phyloP scores from a whole-genome alignment of 2,329 filamentous ascomycete genomes.

The Cytospora chrysosperma region DNA sequence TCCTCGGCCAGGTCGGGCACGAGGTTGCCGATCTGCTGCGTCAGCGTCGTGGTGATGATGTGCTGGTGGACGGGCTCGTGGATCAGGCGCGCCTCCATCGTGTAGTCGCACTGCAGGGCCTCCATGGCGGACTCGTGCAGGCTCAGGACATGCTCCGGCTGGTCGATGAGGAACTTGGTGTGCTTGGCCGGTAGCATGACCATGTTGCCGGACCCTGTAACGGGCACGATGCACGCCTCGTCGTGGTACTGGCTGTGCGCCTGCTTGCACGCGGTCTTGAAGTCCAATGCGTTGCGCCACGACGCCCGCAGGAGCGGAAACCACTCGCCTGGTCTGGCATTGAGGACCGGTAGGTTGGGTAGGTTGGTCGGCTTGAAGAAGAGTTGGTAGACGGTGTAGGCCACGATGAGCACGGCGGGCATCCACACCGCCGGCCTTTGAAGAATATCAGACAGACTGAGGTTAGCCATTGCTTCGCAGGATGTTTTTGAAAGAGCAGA shows the following conservation, averaged over 20 bases:
- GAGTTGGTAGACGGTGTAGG: conserved; percentile 30
- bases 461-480: background rate
- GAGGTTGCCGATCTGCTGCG: conserved; percentile 32
- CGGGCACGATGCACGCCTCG: conserved; percentile 31
- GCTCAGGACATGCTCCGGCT: conserved; percentile 34
- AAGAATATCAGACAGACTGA: conserved; percentile 19
- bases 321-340: conserved; percentile 35
- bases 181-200: conserved; percentile 32
- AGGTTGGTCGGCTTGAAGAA: conserved; percentile 28
- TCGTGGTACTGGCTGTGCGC: conserved; percentile 30
- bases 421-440: conserved; percentile 30
- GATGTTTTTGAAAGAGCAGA: background rate
- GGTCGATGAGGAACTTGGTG: conserved; percentile 34
- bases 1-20: conserved; percentile 35
- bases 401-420: conserved; percentile 28
- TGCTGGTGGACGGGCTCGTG: conserved; percentile 34
- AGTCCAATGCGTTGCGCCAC: conserved; percentile 34
- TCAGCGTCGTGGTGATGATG: conserved; percentile 35
- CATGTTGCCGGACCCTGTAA: conserved; percentile 26
- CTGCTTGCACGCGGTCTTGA: conserved; percentile 29
- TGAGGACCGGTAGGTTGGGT: conserved; percentile 34
- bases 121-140: conserved; percentile 36
- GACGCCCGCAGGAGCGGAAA: conserved; percentile 32
- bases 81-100: conserved; percentile 33
- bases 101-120: conserved; percentile 36